Evolutionary conservation across 2,329 filamentous ascomycete species (phyloP), one percentile per base, ranked within the genome.

Genomic region (Stagonosporopsis tanaceti): DNA sequence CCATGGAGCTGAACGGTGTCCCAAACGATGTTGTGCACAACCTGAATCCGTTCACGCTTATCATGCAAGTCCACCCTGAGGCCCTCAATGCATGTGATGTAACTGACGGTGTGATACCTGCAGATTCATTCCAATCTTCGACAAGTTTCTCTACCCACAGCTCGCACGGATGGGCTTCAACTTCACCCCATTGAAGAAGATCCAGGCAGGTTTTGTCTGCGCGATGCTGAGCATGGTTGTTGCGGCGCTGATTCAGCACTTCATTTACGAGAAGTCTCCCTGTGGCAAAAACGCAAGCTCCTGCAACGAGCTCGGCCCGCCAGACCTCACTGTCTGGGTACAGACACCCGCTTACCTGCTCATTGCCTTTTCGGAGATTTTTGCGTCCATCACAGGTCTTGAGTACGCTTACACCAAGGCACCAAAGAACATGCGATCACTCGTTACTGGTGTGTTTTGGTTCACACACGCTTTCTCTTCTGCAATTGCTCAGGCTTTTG

Each of bases 11-110:
- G 2, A 73, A 79, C 37, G 89, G 89, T 17, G 83, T 91, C 1
- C 90, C 90, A 65, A 93, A 93, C 79, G 90, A 93, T 69, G 79
- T 93, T 50, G 84, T 93, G 66, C 85, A 88, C 74, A 92, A 92
- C 77, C 80, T 93, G 39, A 88, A 93, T 72, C 89, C 90, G 4
- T 85, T 93, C 64, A 86, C 88, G 15, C 84, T 93, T 58, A 84
- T 93, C 65, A 85, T 93, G 70, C 85, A 25, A 53, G 54, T 52
- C 6, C 2, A 20, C 12, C 2, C 4, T 22, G 9, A 2, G 22
- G 11, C 6, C 9, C n/a, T 41, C 9, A 6, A 20, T 1, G 17
- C 4, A 24, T 20, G 12, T 6, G 8, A 27, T 27, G 11, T 7
- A 22, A 32, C 42, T 57, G 9, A 57, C 28, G 6, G 25, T 9